These are phyloP conservation scores for Stagonosporopsis cucurbitacearum DNA, from an alignment of 2,329 filamentous ascomycete genomes.

Conservation along the genomic window DNA sequence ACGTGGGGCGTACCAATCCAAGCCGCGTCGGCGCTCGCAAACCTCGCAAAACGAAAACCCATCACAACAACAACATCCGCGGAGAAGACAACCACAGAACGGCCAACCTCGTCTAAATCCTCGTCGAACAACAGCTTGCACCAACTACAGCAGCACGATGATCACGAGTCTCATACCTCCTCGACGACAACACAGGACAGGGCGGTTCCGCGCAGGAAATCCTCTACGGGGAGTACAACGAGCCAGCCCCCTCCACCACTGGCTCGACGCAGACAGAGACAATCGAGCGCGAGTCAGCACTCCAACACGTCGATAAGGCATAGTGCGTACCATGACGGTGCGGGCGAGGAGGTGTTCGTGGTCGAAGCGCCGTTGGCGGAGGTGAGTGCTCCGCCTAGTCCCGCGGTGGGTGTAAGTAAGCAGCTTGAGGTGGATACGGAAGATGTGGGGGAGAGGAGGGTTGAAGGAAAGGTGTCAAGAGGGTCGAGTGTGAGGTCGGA, in stretches of 20 bases:
- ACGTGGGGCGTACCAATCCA: slow-evolving; percentile 59
- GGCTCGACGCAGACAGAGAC: slow-evolving; percentile 56
- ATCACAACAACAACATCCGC: slow-evolving; percentile 48
- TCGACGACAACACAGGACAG: slow-evolving; percentile 4
- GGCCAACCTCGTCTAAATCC: slow-evolving; percentile 17
- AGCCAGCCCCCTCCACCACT: slow-evolving; percentile 51
- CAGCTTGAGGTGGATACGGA: neutral
- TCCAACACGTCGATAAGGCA: slow-evolving; percentile 9
- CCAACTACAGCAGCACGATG: slow-evolving; percentile 13
- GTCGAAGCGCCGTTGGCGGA: slow-evolving; percentile 40
- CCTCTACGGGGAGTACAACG: slow-evolving; percentile 21
- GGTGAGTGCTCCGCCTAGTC: slow-evolving; percentile 31
- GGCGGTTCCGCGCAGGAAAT: slow-evolving; percentile 15
- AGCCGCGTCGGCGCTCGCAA: slow-evolving; percentile 46
- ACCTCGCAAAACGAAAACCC: slow-evolving; percentile 69
- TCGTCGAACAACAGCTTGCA: slow-evolving; percentile 7
- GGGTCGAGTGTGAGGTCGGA: slow-evolving; percentile 2
- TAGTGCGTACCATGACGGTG: slow-evolving; percentile 12
- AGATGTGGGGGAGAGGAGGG: neutral
- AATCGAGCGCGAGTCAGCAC: slow-evolving; percentile 27
- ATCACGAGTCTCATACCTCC: slow-evolving; percentile 5
- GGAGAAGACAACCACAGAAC: slow-evolving; percentile 11
- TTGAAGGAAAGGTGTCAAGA: neutral
- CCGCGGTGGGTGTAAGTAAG: slow-evolving; percentile 16
- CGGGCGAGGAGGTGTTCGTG: slow-evolving; percentile 36